Evolutionary conservation across 768 basidiomycete genomes (phyloP).

Genomic region (Mycena capillaripes): DNA sequence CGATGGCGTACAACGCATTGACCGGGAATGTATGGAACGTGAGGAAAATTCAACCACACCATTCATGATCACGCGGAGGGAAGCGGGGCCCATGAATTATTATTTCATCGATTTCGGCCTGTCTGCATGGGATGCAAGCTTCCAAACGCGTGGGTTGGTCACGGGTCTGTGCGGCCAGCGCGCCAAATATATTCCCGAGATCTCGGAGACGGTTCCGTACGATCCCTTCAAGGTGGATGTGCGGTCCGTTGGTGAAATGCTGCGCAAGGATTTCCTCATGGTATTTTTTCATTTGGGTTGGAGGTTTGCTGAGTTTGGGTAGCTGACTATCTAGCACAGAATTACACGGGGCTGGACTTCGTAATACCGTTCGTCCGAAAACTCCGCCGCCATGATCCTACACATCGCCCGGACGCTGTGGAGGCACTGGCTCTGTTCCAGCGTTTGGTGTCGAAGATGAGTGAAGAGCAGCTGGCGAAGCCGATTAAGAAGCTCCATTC

Average conservation of each 20-base stretch:
- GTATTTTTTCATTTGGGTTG: background rate
- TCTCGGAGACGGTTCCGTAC: background rate
- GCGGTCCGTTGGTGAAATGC: background rate
- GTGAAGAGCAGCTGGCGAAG: background rate
- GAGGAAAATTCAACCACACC: too few relatives aligned
- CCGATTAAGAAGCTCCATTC: background rate
- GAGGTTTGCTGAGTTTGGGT: background rate
- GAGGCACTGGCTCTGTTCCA: background rate
- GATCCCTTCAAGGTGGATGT: slow-evolving; percentile 2
- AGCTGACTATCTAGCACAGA: background rate
- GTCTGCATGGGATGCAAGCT: background rate
- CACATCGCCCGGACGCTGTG: slow-evolving; percentile 5
- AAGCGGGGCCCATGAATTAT: background rate
- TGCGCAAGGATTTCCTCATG: background rate
- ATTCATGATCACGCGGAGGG: too few relatives aligned
- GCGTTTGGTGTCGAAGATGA: background rate
- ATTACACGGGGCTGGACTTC: background rate
- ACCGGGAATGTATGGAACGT: background rate
- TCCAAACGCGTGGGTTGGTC: background rate
- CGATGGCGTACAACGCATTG: background rate
- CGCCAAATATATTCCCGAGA: background rate
- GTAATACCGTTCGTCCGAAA: background rate
- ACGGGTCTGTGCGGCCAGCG: background rate
- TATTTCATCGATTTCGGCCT: background rate
- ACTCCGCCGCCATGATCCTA: background rate